These are phyloP conservation scores for Malassezia restricta DNA, from an alignment of 1,284 basidiomycete genomes.

Conservation along the genomic window DNA sequence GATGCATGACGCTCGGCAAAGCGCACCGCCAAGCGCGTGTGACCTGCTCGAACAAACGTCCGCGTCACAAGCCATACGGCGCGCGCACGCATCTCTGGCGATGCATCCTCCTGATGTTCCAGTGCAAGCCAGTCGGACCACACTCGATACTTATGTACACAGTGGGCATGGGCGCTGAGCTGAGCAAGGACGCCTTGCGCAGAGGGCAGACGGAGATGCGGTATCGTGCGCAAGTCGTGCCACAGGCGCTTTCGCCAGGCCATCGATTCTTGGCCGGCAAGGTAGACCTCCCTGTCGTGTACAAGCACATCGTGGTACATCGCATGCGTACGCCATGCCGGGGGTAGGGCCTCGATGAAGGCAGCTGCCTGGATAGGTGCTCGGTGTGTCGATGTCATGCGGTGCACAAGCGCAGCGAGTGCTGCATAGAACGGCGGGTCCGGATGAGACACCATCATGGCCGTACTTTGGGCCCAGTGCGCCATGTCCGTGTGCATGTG, in stretches of 20 bases:
- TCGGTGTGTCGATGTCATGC: constrained; percentile 8
- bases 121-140: neutral
- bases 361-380: constrained; percentile 13
- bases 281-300: neutral
- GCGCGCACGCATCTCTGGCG: neutral
- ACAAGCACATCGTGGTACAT: constrained; percentile 19
- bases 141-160: neutral
- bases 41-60: constrained; percentile 1
- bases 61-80: neutral
- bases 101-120: neutral
- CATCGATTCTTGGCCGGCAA: neutral
- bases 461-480: constrained; percentile 12
- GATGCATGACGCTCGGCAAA: constrained; percentile 1
- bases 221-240: constrained; percentile 11
- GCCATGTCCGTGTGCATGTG: constrained; percentile 16
- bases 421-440: constrained; percentile 1
- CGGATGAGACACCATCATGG: constrained; percentile 5
- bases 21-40: constrained; percentile 5
- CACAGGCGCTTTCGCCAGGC: constrained; percentile 10
- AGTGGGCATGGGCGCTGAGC: constrained; percentile 3
- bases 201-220: constrained; percentile 6
- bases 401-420: constrained; percentile 15
- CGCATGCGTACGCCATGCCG: constrained; percentile 8
- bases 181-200: neutral
- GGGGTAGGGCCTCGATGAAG: constrained; percentile 16